Conservation (phyloP, 352 stramenopile species). For the Lagenidium giganteum region DNA sequence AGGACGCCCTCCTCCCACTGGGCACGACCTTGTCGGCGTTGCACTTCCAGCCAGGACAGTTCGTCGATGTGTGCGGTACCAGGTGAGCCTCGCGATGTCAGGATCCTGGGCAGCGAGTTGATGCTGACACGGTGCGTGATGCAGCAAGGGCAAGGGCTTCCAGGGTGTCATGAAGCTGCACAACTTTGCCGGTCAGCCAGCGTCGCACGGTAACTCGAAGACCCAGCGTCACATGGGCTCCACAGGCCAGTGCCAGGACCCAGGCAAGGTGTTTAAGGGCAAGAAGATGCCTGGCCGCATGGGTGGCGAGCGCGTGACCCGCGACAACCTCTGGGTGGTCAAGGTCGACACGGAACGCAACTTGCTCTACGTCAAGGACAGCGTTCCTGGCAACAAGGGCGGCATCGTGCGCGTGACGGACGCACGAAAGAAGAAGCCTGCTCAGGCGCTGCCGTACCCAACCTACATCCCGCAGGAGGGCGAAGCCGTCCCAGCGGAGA, state of each 20-base stretch:
- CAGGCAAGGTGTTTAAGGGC: constrained; percentile 97
- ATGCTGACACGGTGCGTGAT: not conserved
- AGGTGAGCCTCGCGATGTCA: constrained; percentile 26
- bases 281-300: constrained; percentile 99
- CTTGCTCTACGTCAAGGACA: constrained; percentile 89
- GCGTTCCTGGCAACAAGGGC: constrained; percentile 85
- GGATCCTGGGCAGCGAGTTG: not conserved
- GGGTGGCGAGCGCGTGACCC: constrained; percentile 91
- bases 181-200: constrained; percentile 93
- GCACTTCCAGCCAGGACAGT: constrained; percentile 98
- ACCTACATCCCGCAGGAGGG: constrained; percentile 46
- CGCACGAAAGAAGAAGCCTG: constrained; percentile 69
- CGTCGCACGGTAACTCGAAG: constrained; percentile 96
- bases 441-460: constrained; percentile 52
- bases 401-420: constrained; percentile 73
- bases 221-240: constrained; percentile 93
- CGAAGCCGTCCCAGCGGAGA: constrained; percentile 35
- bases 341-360: constrained; percentile 89
- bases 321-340: constrained; percentile 91
- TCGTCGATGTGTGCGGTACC: constrained; percentile 93
- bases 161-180: constrained; percentile 97
- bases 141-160: constrained; percentile 74
- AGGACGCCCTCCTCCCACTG: constrained; percentile 83
- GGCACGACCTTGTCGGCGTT: constrained; percentile 90
- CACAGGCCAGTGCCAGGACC: constrained; percentile 95